Conservation (phyloP, 2,329 filamentous ascomycete genomes). For the Neofusicoccum kwambonambiense region DNA sequence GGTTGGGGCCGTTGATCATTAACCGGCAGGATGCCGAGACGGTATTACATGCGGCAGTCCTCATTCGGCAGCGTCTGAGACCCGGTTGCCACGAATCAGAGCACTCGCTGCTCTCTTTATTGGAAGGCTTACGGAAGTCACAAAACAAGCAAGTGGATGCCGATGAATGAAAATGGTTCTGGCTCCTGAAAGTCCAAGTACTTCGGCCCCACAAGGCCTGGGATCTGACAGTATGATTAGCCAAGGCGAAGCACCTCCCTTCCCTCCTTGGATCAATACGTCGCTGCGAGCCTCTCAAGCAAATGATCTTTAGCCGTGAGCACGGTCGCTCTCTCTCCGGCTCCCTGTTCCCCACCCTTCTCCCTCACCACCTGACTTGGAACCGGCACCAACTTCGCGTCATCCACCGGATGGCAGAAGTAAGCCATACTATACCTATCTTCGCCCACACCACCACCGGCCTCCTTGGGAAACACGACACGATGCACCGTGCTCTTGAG, state of each 20-base stretch:
- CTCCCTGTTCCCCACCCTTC: constrained; percentile 30
- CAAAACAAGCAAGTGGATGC: background rate
- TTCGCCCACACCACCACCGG: constrained; percentile 27
- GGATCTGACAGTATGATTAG: too few species aligned
- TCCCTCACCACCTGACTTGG: constrained; percentile 51
- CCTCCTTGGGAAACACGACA: constrained; percentile 67
- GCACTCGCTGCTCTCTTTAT: too few species aligned
- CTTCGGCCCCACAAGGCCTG: too few species aligned
- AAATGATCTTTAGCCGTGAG: constrained; percentile 61
- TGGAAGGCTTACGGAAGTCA: background rate
- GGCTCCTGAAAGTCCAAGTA: too few species aligned
- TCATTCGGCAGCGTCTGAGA: background rate
- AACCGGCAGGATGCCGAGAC: constrained; percentile 9
- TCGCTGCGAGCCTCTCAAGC: constrained; percentile 56
- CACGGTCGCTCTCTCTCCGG: constrained; percentile 41
- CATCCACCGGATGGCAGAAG: constrained; percentile 62
- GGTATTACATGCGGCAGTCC: background rate
- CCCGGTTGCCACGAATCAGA: background rate
- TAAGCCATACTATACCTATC: constrained; percentile 61
- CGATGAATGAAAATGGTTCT: background rate
- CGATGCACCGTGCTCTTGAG: constrained; percentile 86
- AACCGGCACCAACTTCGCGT: constrained; percentile 54
- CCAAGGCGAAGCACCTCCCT: background rate
- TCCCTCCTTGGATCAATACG: constrained; percentile 47
- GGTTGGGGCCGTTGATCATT: background rate